Evolutionary conservation across 1,284 basidiomycete genomes (phyloP).

Genomic region (Rhodotorula sp.): DNA sequence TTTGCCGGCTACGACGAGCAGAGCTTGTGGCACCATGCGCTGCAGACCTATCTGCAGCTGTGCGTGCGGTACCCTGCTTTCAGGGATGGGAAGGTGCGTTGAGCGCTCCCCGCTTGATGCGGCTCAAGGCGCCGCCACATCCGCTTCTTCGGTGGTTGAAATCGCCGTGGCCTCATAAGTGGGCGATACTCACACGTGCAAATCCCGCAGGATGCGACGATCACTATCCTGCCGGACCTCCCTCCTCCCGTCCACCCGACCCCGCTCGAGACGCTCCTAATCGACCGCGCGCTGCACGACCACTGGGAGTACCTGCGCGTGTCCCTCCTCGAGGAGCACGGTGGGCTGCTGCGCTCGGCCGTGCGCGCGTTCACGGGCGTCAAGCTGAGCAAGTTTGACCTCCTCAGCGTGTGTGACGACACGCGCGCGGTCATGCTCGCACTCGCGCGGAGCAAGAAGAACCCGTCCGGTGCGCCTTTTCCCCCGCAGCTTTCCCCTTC

Average conservation of each 20-base stretch:
- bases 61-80: conserved; percentile 34
- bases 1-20: conserved; percentile 32
- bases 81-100: conserved; percentile 26
- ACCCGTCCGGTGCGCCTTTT: conserved; percentile 10
- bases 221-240: conserved; percentile 26
- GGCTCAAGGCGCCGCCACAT: too few species aligned
- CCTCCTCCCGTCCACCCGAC: conserved; percentile 26
- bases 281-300: conserved; percentile 22
- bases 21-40: conserved; percentile 32
- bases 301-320: conserved; percentile 35
- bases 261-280: conserved; percentile 25
- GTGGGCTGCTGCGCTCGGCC: conserved; percentile 30
- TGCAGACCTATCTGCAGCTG: conserved; percentile 38
- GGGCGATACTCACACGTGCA: neutral
- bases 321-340: conserved; percentile 28
- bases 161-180: too few species aligned
- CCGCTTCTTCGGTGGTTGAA: too few species aligned
- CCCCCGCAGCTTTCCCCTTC: neutral
- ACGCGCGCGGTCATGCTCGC: conserved; percentile 31
- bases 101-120: neutral
- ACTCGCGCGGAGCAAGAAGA: conserved; percentile 20
- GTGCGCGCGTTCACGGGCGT: conserved; percentile 31
- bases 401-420: conserved; percentile 35
- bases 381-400: conserved; percentile 21
- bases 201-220: conserved; percentile 24